Evolutionary conservation across 2,329 filamentous ascomycete species (phyloP), one percentile per base, ranked within the genome.

Genomic region (Botrytis paeoniae): DNA sequence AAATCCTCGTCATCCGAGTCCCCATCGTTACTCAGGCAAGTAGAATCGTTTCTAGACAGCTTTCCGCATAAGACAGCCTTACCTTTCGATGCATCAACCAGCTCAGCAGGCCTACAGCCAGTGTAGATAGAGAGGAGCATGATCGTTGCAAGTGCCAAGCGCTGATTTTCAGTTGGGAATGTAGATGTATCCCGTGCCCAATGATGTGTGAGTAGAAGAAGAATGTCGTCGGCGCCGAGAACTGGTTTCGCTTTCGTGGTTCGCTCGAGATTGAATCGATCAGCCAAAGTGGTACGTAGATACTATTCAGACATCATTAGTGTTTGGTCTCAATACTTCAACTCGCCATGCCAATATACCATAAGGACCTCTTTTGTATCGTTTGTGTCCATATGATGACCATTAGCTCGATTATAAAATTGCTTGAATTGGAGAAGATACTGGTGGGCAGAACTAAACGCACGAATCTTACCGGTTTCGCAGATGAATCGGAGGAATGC

Each of bases 341-440:
- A 63, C 29, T 41, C 39, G 39, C 45, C 7, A 59, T 22, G 43
- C 45, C 22, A 68, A 35, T 41, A 39, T 74, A 74, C 39, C 39
- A 51, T 70, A 35, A 75, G 69, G 63, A 60, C 69, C 62, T 75
- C 71, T 73, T 74, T 75, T 20, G 39, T 39, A 68, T 75, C 61
- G 71, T 75, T 76, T 18, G 66, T 77, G 72, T 76, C 65, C 29
- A 76, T 76, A 62, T 75, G 57, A 32, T 43, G 51, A 51, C 70
- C 68, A 29, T 76, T 78, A 16, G 54, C 57, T 69, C 72, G 70
- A 66, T 74, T 75, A 48, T 76, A 78, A 32, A 79, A 73, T 65
- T 75, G 75, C 62, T 79, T 79, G 18, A 79, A 77, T 65, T 75
- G 70, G 57, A 74, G 57, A 72, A 69, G 75, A 70, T 79, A 79